Percentiles rank a stretch among this genome's conserved stretches.
phyloP scores from a whole-genome alignment of 768 basidiomycete genomes.

The Suillus ampliporus region DNA sequence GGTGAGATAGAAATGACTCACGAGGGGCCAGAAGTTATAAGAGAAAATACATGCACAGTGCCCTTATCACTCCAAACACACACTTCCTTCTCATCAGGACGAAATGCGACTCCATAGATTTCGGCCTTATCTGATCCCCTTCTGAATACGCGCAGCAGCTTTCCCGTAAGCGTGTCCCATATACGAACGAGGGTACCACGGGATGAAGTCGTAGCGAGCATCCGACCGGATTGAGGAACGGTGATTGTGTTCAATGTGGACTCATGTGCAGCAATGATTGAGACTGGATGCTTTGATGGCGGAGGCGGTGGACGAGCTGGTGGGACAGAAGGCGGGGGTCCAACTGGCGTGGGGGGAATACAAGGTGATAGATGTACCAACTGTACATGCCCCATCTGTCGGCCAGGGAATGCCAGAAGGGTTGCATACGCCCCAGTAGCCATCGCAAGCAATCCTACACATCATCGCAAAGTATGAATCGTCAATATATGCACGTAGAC shows the following conservation, averaged over 20 bases:
- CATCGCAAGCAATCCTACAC: conserved; percentile 76
- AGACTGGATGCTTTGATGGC: conserved; percentile 66
- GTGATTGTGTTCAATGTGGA: conserved; percentile 80
- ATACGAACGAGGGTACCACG: conserved; percentile 87
- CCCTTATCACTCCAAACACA: conserved; percentile 97
- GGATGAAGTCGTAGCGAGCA: conserved; percentile 84
- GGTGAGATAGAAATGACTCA: conserved; percentile 45
- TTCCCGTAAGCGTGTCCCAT: conserved; percentile 80
- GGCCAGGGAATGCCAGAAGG: conserved; percentile 83
- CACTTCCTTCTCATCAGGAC: conserved; percentile 83
- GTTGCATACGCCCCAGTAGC: conserved; percentile 81
- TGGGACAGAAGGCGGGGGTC: conserved; percentile 58
- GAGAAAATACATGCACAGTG: conserved; percentile 87
- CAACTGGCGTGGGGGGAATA: conserved; percentile 58
- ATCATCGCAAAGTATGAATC: conserved; percentile 7
- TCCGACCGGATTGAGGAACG: conserved; percentile 74
- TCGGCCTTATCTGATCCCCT: conserved; percentile 90
- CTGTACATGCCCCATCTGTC: conserved; percentile 88
- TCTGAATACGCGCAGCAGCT: conserved; percentile 78
- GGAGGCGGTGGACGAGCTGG: conserved; percentile 62
- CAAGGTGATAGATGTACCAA: conserved; percentile 86
- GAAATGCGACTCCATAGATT: conserved; percentile 89
- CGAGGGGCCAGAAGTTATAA: conserved; percentile 69
- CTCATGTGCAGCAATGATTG: conserved; percentile 85
- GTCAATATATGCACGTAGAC: conserved; percentile 11